Evolutionary conservation across 2,329 filamentous ascomycete genomes (phyloP), one percentile per base, ranked within the genome.

Genomic region (Arthrocladium fulminans): DNA sequence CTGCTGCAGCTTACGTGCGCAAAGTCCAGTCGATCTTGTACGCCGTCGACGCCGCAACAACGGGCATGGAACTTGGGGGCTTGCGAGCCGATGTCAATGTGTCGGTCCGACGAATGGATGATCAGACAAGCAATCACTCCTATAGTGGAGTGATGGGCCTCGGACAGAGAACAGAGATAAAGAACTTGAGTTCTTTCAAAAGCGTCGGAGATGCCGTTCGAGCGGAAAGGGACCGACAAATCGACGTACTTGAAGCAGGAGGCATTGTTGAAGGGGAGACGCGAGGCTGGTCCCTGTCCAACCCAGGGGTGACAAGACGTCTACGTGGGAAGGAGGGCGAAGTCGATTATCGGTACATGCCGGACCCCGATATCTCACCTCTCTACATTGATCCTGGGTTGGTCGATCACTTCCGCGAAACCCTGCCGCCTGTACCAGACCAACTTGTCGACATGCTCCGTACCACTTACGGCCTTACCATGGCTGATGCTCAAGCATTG

Each of bases 281-380:
- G 6, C 78, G 92, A 49, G 90, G 92, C 4, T 98, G 89, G 88
- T 85, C 87, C 1, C 76, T 95, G 20, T 88, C 88, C 2, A 83
- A 81, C 54, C 56, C 56, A 4, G 88, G 80, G 3, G 83, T 88
- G 63, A 97, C 92, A 2, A 81, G 80, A 50, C 77, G 84, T 34
- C 70, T 98, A 37, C 79, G 92, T 59, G 88, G 88, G 22, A 98
- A 98, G 65, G 92, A 97, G 65, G 92, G 92, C 41, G 90, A 95
- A 62, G 88, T 97, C 4, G 92, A 98, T 65, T 98, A 98, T 66
- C 77, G 92, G 35, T 98, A 98, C 63, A 97, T 98, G 90, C 90
- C 92, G 0, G 92, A 98, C 63, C 87, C 92, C 3, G 92, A 98
- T 62, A 74, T 98, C 12, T 76, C 79, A 0, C 88, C 92, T 1